Base-by-base conservation (phyloP, 2,329 filamentous ascomycete genomes). In the Lasiodiplodia hormozganensis region DNA sequence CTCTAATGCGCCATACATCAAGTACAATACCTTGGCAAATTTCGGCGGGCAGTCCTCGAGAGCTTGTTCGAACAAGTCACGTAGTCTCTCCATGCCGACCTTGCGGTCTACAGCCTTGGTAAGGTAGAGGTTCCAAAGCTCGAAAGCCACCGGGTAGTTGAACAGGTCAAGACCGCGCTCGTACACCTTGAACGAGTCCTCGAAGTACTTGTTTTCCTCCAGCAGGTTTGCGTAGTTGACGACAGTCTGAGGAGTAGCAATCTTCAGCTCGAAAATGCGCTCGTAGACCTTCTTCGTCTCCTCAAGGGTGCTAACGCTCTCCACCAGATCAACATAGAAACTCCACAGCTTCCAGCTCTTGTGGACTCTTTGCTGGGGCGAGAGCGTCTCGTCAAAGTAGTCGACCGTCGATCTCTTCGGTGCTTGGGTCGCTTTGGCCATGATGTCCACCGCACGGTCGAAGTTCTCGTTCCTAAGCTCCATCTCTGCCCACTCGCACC, bases 291-390 rank as follows among this genome's bases (percentile, higher is more conserved):
- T 95, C 78, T 89, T 92, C 0, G 95, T 97, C 80, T 98, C 95
- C 25, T 97, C 94, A 18, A 99, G 82, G 0, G 92, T 93, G 70
- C 92, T 91, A 38, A 97, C 94, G 78, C 94, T 97, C 79, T 99
- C 96, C 2, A 99, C 94, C 1, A 99, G 87, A 78, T 99, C 96
- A 51, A 99, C 94, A 75, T 99, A 99, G 84, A 99, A 99, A 81
- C 94, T 97, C 96, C 96, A 99, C 12, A 99, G 83, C 79, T 98
- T 99, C 96, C 96, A 99, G 77, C 93, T 97, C 85, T 99, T 99
- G 83, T 99, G 96, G 3, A 99, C 92, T 71, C 96, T 89, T 82
- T 98, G 96, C 78, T 99, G 96, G 4, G 96, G 95, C 1, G 93
- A 94, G 7, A 99, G 84, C 0, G 88, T 93, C 78, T 99, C 96